These are phyloP conservation scores for Boletus rubescentipes DNA, from an alignment of 768 basidiomycete species.

Conservation along the genomic window DNA sequence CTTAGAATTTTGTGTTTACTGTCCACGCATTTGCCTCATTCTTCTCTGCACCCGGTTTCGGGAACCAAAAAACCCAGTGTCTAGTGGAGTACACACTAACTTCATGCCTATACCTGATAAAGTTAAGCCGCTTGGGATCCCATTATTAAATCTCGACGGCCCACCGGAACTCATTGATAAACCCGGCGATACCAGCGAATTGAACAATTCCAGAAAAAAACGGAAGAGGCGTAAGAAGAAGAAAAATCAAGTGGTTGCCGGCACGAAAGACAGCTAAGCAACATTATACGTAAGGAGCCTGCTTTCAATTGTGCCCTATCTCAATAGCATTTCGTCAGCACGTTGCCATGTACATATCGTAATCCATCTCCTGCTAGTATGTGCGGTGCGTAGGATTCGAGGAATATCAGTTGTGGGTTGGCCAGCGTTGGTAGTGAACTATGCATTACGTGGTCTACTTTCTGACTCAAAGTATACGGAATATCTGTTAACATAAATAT, in stretches of 20 bases:
- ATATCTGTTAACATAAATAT: constrained; percentile 23
- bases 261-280: constrained; percentile 17
- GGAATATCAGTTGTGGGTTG: not conserved
- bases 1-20: constrained; percentile 3
- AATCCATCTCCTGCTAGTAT: not conserved
- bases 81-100: constrained; percentile 3
- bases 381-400: not conserved
- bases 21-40: constrained; percentile 15
- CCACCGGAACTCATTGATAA: constrained; percentile 34
- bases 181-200: constrained; percentile 14
- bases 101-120: constrained; percentile 8
- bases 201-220: constrained; percentile 48
- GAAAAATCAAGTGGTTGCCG: constrained; percentile 37
- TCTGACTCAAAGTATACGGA: constrained; percentile 1
- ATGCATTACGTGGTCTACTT: not conserved
- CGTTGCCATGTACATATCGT: constrained; percentile 1
- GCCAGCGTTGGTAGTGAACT: not conserved
- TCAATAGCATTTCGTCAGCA: constrained; percentile 4
- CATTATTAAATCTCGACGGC: constrained; percentile 57
- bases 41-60: constrained; percentile 9
- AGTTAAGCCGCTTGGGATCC: constrained; percentile 26
- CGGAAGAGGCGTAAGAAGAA: constrained; percentile 54
- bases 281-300: constrained; percentile 15
- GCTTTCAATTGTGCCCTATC: not conserved
- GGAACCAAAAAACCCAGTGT: not conserved